Evolutionary conservation across 306 rosid genomes (phyloP).

Genomic region (Prunus padus): DNA sequence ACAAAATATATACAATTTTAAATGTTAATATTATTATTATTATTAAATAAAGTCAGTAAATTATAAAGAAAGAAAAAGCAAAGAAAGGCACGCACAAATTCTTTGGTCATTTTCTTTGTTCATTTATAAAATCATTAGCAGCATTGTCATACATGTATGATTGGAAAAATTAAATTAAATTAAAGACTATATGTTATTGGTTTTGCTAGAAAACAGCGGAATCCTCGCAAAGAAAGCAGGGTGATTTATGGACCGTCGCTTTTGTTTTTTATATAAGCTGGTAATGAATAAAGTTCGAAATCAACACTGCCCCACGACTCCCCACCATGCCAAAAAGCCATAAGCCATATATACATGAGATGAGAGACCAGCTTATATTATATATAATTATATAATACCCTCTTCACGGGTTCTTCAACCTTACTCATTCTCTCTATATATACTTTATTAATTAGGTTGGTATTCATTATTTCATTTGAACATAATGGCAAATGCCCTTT

Average conservation of each 20-base stretch:
- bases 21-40: too few relatives aligned
- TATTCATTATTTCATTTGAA: background rate
- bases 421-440: background rate
- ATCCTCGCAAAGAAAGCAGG: conserved; percentile 28
- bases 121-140: background rate
- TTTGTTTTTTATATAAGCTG: background rate
- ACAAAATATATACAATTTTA: background rate
- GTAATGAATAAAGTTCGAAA: conserved; percentile 5
- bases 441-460: background rate
- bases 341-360: background rate
- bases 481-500: background rate
- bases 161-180: background rate
- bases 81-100: too few relatives aligned
- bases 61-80: too few relatives aligned
- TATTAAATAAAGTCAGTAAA: background rate
- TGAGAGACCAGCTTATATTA: too few relatives aligned
- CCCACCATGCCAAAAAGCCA: background rate
- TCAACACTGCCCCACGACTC: background rate
- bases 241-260: conserved; percentile 7
- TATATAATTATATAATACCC: background rate
- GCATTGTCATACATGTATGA: background rate
- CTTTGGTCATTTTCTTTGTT: background rate
- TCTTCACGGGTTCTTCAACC: conserved; percentile 10
- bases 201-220: conserved; percentile 24
- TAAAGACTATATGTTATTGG: background rate